These are phyloP conservation scores for Metarhizium anisopliae DNA, from an alignment of 2,329 filamentous ascomycete species.

Conservation along the genomic window DNA sequence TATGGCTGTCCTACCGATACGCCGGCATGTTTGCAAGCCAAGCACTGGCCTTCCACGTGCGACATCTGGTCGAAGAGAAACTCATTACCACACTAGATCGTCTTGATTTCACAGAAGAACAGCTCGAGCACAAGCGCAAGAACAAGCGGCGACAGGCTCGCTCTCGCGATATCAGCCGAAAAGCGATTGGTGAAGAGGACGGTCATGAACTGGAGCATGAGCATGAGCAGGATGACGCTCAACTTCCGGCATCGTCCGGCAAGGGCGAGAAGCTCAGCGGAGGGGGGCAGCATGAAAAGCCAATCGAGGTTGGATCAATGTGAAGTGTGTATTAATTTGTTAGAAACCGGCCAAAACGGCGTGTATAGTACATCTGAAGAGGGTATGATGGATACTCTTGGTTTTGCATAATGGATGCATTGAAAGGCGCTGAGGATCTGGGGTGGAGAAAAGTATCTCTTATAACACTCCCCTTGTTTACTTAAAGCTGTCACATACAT, in stretches of 20 bases:
- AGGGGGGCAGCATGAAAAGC: background rate
- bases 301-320: background rate
- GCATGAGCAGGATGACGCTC: slow-evolving; percentile 12
- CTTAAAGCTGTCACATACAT: background rate
- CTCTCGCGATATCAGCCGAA: slow-evolving; percentile 6
- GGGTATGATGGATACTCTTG: background rate
- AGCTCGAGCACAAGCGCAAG: slow-evolving; percentile 18
- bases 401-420: background rate
- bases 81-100: slow-evolving; percentile 44
- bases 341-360: background rate
- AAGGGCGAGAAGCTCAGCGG: background rate
- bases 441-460: background rate
- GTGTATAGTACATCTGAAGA: background rate
- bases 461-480: background rate
- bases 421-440: background rate
- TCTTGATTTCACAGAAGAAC: slow-evolving; percentile 39
- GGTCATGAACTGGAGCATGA: slow-evolving; percentile 5
- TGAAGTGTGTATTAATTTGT: background rate
- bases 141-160: slow-evolving; percentile 13
- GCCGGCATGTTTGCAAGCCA: slow-evolving; percentile 70
- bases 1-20: slow-evolving; percentile 91
- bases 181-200: slow-evolving; percentile 8
- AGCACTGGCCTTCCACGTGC: slow-evolving; percentile 68
- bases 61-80: slow-evolving; percentile 64
- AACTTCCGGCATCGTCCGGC: background rate